A percentile compares a stretch with the other conserved stretches of the same genome.
These are phyloP conservation scores for Begonia loranthoides DNA, from an alignment of 306 rosid genomes.

Conservation along the genomic window DNA sequence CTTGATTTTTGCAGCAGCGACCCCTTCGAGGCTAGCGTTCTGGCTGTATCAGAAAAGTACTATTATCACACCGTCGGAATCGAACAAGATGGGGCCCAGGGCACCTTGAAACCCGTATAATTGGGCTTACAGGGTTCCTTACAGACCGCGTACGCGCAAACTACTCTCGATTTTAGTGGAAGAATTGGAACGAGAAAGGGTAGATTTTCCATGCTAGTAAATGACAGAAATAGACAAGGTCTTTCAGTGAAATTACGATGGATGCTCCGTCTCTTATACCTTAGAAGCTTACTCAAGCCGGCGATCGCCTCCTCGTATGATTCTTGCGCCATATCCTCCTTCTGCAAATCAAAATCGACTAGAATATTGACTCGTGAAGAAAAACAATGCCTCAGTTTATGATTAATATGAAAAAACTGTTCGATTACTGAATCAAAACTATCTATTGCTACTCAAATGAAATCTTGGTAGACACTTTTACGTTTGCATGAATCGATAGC, in stretches of 20 bases:
- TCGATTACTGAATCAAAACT: too few relatives aligned
- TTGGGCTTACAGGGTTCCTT: not conserved
- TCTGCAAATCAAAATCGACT: too few relatives aligned
- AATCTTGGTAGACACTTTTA: too few relatives aligned
- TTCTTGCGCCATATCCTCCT: slow-evolving; percentile 62
- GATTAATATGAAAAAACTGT: too few relatives aligned
- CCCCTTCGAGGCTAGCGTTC: slow-evolving; percentile 29
- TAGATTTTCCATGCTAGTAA: not conserved
- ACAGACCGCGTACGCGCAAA: not conserved
- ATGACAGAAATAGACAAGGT: not conserved
- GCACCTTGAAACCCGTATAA: not conserved
- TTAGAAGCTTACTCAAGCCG: slow-evolving; percentile 54
- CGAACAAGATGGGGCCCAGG: not conserved
- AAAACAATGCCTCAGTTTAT: too few relatives aligned
- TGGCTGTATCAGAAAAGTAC: slow-evolving; percentile 12
- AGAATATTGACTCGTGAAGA: too few relatives aligned
- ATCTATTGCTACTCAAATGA: too few relatives aligned
- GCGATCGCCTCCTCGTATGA: slow-evolving; percentile 72
- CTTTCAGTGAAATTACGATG: not conserved
- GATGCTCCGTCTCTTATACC: slow-evolving; percentile 17
- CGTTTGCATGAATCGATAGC: too few relatives aligned
- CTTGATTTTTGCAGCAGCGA: slow-evolving; percentile 54
- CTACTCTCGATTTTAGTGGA: too few relatives aligned
- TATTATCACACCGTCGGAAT: slow-evolving; percentile 1
- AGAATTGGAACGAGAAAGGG: not conserved